Conservation (phyloP, 2,329 filamentous ascomycete genomes). For the Fusarium albosuccineum region DNA sequence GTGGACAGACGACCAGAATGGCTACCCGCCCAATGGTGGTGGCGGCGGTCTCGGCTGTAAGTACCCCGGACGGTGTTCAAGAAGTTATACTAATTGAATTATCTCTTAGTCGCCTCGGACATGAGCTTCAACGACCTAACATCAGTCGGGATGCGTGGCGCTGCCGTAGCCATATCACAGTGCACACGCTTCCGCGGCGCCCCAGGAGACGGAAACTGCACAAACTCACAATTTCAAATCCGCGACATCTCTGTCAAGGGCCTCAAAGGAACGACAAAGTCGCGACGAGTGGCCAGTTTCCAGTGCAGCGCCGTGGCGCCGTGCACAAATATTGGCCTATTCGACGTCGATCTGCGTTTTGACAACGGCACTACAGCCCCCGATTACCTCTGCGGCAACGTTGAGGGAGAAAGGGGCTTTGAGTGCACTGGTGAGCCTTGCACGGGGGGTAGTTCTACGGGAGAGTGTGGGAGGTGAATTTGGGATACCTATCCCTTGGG, state of each 20-base stretch:
- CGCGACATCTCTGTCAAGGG: neutral
- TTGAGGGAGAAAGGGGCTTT: neutral
- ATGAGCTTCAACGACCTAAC: neutral
- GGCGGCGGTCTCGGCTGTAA: conserved; percentile 59
- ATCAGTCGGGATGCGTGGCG: neutral
- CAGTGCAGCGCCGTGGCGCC: neutral
- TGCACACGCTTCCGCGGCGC: neutral
- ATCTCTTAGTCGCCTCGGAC: neutral
- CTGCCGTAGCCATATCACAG: neutral
- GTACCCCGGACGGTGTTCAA: neutral
- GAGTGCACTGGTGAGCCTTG: neutral
- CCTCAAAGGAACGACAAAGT: conserved; percentile 4
- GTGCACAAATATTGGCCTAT: neutral
- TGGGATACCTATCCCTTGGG: neutral
- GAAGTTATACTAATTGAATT: neutral
- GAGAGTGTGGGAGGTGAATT: neutral
- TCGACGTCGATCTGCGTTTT: neutral
- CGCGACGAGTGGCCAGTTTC: neutral
- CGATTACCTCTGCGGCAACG: conserved; percentile 6
- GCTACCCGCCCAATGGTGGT: conserved; percentile 62
- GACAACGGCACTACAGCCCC: neutral
- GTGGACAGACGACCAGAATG: conserved; percentile 66
- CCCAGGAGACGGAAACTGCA: neutral
- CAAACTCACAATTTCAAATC: conserved; percentile 2
- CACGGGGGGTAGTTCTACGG: neutral